phyloP scores from a whole-genome alignment of 2,329 filamentous ascomycete genomes.

The Fusarium irregulare region DNA sequence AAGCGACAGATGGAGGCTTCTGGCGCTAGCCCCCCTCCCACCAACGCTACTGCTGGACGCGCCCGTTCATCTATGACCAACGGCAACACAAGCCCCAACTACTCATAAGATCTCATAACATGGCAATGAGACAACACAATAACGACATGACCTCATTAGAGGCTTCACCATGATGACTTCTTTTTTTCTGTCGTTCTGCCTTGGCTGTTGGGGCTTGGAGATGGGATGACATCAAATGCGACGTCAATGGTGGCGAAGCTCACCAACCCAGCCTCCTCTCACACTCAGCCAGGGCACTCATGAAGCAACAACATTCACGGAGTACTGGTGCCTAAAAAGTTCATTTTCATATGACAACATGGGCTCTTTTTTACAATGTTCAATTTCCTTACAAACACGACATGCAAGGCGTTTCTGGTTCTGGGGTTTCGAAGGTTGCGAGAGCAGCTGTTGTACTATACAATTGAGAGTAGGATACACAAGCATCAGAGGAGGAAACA shows the following conservation, averaged over 20 bases:
- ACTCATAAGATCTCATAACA: conserved; percentile 11
- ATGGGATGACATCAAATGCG: conserved; percentile 29
- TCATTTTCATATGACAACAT: conserved; percentile 31
- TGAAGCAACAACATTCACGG: conserved; percentile 12
- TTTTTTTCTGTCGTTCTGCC: conserved; percentile 2
- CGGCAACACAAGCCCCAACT: conserved; percentile 41
- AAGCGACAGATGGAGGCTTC: conserved; percentile 72
- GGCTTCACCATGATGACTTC: not conserved
- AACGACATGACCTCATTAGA: not conserved
- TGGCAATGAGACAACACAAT: not conserved
- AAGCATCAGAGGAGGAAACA: conserved; percentile 3
- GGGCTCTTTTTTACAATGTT: conserved; percentile 13
- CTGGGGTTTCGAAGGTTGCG: not conserved
- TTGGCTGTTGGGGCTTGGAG: conserved; percentile 3
- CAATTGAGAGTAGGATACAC: conserved; percentile 11
- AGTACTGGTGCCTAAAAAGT: conserved; percentile 30
- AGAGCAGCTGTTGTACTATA: conserved; percentile 19
- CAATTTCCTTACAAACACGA: conserved; percentile 28
- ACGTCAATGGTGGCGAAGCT: conserved; percentile 36
- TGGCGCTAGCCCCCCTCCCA: conserved; percentile 45
- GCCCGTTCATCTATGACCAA: conserved; percentile 44
- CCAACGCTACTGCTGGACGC: conserved; percentile 24
- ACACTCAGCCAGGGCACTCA: not conserved
- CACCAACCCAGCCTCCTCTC: conserved; percentile 14
- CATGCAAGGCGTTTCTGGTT: conserved; percentile 34